A percentile compares a stretch with the other conserved stretches of the same genome.
Evolutionary conservation across 2,329 filamentous ascomycete species (phyloP).

Genomic region (Penicillium hordei): DNA sequence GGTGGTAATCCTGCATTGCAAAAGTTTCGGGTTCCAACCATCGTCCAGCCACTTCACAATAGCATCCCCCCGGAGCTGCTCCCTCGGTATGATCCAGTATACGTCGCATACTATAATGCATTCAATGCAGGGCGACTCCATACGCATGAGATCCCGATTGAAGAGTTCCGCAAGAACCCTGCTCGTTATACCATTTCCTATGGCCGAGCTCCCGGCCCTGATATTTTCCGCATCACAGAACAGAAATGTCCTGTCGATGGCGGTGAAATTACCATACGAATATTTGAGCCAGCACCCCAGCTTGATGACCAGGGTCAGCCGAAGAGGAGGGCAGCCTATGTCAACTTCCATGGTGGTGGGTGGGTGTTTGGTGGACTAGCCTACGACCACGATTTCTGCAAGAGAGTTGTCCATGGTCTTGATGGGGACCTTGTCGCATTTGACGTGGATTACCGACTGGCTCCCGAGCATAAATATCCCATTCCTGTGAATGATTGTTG

Average conservation of each 20-base stretch:
- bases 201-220: constrained; percentile 39
- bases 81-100: constrained; percentile 42
- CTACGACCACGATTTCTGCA: constrained; percentile 44
- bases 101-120: constrained; percentile 45
- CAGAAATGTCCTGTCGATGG: constrained; percentile 42
- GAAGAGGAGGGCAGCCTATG: constrained; percentile 40
- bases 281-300: constrained; percentile 39
- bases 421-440: constrained; percentile 44
- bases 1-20: constrained; percentile 26
- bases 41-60: constrained; percentile 42
- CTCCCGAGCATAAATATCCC: constrained; percentile 42
- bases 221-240: constrained; percentile 42
- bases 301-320: constrained; percentile 25
- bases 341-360: constrained; percentile 45
- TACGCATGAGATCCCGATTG: constrained; percentile 45
- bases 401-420: constrained; percentile 39
- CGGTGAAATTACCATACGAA: constrained; percentile 42
- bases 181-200: constrained; percentile 41
- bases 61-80: constrained; percentile 42
- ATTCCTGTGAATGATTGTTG: constrained; percentile 43
- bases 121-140: constrained; percentile 44
- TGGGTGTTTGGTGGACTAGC: constrained; percentile 47
- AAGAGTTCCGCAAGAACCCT: constrained; percentile 42
- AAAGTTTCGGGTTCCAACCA: constrained; percentile 22
- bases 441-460: constrained; percentile 47